phyloP scores from a whole-genome alignment of 2,329 filamentous ascomycete genomes.

The Incumbomyces delicatus region DNA sequence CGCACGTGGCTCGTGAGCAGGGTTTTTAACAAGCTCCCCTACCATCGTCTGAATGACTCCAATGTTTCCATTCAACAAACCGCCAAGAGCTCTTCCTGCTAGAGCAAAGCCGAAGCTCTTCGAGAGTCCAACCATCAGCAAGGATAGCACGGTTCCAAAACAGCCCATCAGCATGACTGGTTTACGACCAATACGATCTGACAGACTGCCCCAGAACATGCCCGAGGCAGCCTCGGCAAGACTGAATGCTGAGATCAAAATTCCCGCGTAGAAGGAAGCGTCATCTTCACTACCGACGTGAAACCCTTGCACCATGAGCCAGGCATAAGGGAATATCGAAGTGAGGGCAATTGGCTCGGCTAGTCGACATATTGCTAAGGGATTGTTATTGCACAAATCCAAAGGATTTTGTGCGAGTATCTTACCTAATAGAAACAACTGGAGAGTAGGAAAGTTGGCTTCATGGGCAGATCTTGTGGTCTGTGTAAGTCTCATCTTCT shows the following conservation, averaged over 20 bases:
- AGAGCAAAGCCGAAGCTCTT: constrained; percentile 77
- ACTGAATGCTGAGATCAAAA: constrained; percentile 78
- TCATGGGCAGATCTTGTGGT: constrained; percentile 45
- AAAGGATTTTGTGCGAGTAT: constrained; percentile 11
- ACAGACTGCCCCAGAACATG: constrained; percentile 79
- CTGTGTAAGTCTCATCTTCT: constrained; percentile 52
- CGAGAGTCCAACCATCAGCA: constrained; percentile 74
- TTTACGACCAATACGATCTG: constrained; percentile 74
- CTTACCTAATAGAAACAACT: constrained; percentile 77
- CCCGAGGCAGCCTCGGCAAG: constrained; percentile 73
- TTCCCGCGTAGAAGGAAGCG: constrained; percentile 78
- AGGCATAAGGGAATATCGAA: constrained; percentile 87
- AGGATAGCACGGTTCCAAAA: constrained; percentile 68
- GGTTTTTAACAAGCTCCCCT: constrained; percentile 71
- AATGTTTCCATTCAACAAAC: constrained; percentile 82
- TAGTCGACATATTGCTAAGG: constrained; percentile 80
- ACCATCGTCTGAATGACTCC: constrained; percentile 91
- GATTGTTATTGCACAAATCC: background rate
- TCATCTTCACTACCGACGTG: constrained; percentile 60
- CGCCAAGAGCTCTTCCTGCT: constrained; percentile 63
- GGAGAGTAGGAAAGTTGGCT: constrained; percentile 68
- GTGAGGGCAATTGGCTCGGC: constrained; percentile 89
- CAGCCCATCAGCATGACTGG: constrained; percentile 75
- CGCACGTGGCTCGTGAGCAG: constrained; percentile 76
- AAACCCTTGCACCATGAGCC: constrained; percentile 70